Base-by-base conservation (phyloP, 306 rosid genomes). In the barrel medic (Medicago truncatula) region DNA sequence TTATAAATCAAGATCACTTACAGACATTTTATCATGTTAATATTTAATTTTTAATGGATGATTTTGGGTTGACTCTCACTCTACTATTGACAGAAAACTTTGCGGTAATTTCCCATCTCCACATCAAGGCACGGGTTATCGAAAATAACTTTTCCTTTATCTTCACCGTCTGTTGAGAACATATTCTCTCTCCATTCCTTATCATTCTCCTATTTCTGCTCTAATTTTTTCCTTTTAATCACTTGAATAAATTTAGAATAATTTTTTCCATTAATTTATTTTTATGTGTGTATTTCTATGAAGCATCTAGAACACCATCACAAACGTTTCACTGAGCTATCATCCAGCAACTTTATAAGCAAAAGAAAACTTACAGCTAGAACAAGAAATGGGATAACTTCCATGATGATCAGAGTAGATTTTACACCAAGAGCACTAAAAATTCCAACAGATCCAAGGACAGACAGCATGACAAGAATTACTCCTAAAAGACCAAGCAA, bases 351-450 rank as follows among this genome's bases (percentile, higher is more conserved):
- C 41, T 78, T 58, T 40, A 76, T 54, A 53, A 43, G 77, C 36
- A 78, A 74, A 76, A 50, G 49, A 77, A 78, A 83, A 90, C 97
- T 90, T 88, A 95, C 99, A 68, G 99, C 99, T 57, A 95, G 88
- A 82, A 95, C 96, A 84, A 95, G 99, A 85, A 95, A 95, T 25
- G 99, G 99, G 71, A 95, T 95, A 75, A 95, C 99, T 92, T 95
- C 97, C 97, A 95, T 92, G 71, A 95, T 95, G 87, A 95, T 92
- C 46, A 95, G 83, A 61, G 99, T 95, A 59, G 99, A 95, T 83
- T 95, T 90, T 44, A 90, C 93, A 72, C 99, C 99, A 75, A 92
- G 77, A 1, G 92, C 96, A 77, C 99, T 95, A 77, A 95, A 95
- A 80, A 87, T 83, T 57, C 97, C 99, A 75, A 90, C 97, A 25